Conservation (phyloP, 192 early-diverging fungal species). For the Backusella psychrophila region DNA sequence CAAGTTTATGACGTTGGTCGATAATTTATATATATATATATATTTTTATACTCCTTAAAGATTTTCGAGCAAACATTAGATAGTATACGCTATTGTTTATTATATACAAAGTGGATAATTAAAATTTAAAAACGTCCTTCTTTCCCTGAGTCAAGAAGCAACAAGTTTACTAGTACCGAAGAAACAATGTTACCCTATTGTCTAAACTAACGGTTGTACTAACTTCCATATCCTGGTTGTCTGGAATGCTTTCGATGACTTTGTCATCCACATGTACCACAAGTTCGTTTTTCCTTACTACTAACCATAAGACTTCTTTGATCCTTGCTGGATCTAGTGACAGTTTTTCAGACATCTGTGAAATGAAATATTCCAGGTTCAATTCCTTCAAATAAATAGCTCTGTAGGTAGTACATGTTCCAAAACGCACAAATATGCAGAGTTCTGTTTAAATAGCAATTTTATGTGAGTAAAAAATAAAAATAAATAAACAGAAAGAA, state of each 20-base stretch:
- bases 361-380: constrained; percentile 45
- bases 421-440: constrained; percentile 56
- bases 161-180: not conserved
- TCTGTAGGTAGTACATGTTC: constrained; percentile 50
- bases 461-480: not conserved
- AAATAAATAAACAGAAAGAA: not conserved
- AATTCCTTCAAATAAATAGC: constrained; percentile 65
- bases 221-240: constrained; percentile 67
- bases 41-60: not conserved
- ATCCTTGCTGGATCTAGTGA: not conserved
- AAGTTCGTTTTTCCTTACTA: constrained; percentile 39
- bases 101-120: not conserved
- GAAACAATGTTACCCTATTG: not conserved
- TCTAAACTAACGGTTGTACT: not conserved
- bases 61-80: not conserved
- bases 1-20: not conserved
- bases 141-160: not conserved
- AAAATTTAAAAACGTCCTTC: not conserved
- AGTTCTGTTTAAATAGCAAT: constrained; percentile 31
- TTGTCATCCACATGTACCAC: constrained; percentile 57
- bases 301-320: not conserved
- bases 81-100: not conserved
- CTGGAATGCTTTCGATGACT: constrained; percentile 56
- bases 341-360: constrained; percentile 51
- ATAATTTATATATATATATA: not conserved